phyloP scores from a whole-genome alignment of 1,284 basidiomycete species.

The Ganoderma lingzhi region DNA sequence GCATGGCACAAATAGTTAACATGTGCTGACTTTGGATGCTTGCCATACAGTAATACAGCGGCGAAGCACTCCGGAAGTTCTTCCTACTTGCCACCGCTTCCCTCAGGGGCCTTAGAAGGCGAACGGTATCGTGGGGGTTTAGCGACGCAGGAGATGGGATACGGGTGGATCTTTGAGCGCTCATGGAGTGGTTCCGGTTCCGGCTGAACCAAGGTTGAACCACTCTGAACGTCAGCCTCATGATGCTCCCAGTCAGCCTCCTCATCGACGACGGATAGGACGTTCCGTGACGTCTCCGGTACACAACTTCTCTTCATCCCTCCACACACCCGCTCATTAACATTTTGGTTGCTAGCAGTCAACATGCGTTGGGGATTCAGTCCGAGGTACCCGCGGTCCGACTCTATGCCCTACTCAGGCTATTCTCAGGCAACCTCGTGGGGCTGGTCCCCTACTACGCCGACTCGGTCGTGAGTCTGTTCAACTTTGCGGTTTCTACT shows the following conservation, averaged over 20 bases:
- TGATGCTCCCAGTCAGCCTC: neutral
- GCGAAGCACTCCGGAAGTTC: too few species aligned
- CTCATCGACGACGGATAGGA: neutral
- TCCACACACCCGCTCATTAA: neutral
- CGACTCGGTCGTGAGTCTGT: neutral
- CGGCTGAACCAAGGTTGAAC: too few species aligned
- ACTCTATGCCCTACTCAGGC: slow-evolving; percentile 37
- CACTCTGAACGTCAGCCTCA: slow-evolving; percentile 1
- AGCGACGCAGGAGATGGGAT: too few species aligned
- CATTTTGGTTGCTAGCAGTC: slow-evolving; percentile 2
- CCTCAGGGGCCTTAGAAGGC: too few species aligned
- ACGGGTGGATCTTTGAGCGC: too few species aligned
- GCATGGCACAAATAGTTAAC: too few species aligned
- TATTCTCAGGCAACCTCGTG: neutral
- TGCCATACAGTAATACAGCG: too few species aligned
- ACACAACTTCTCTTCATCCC: neutral
- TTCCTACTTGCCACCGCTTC: too few species aligned
- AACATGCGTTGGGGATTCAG: neutral
- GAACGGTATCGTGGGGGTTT: too few species aligned
- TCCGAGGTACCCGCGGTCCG: neutral
- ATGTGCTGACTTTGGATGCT: too few species aligned
- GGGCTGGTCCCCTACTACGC: neutral
- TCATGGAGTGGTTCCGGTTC: too few species aligned
- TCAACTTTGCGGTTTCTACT: neutral
- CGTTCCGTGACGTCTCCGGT: neutral